Conservation (phyloP, 345 rosid genomes). For the Pistacia atlantica region DNA sequence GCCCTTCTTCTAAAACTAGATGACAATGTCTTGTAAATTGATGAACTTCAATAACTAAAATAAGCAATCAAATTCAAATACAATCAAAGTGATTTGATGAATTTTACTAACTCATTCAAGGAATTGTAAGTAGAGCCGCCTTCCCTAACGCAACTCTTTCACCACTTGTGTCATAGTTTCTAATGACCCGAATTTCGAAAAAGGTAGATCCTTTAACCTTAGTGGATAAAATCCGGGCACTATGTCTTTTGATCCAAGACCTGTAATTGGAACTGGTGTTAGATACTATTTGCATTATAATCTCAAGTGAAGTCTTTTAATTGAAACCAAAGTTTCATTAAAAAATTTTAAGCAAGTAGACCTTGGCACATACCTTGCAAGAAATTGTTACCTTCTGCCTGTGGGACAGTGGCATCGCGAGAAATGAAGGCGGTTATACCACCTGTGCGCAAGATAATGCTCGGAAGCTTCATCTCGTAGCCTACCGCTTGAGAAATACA, state of each 20-base stretch:
- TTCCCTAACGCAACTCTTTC: background rate
- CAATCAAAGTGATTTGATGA: constrained; percentile 5
- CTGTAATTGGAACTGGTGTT: constrained; percentile 6
- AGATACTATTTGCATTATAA: no score
- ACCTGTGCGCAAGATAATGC: constrained; percentile 31
- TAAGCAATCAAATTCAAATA: background rate
- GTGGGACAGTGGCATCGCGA: constrained; percentile 19
- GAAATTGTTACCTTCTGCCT: constrained; percentile 21
- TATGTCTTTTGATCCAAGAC: constrained; percentile 17
- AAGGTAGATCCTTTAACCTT: constrained; percentile 37
- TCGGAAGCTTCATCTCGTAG: constrained; percentile 29
- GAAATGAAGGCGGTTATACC: constrained; percentile 17
- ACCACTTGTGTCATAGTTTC: constrained; percentile 17
- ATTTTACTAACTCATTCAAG: constrained; percentile 10
- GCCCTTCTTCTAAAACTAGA: no score
- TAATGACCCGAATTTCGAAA: constrained; percentile 28
- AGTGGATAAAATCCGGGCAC: constrained; percentile 33
- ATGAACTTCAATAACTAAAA: background rate
- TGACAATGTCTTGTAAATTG: no score
- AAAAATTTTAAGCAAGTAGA: background rate
- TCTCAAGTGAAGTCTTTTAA: no score
- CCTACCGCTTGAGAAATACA: constrained; percentile 48
- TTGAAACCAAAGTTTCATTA: background rate
- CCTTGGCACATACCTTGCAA: constrained; percentile 21
- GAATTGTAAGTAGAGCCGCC: constrained; percentile 29